Conservation (phyloP, 169 alveolate species). For the Plasmodium vivax region DNA sequence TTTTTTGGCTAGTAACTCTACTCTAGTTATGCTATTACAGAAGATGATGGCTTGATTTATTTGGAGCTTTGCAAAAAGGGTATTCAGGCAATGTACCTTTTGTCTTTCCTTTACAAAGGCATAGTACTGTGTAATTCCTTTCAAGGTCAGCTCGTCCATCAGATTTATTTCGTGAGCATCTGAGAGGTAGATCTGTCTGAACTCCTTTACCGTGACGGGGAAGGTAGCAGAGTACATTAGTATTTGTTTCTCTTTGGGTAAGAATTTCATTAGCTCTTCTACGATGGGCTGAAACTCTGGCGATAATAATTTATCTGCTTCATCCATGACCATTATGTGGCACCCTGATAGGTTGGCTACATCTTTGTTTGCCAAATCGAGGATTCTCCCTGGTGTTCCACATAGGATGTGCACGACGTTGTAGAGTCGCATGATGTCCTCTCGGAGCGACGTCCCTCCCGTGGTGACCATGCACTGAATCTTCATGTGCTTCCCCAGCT, state of each 20-base stretch:
- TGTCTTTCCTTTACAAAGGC: constrained; percentile 98
- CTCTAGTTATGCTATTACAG: constrained; percentile 98
- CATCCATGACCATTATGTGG: constrained; percentile 96
- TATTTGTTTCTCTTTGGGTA: constrained; percentile 94
- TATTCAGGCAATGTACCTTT: constrained; percentile 98
- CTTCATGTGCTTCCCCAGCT: constrained; percentile 96
- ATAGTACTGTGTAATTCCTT: constrained; percentile 99
- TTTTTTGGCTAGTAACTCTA: constrained; percentile 98
- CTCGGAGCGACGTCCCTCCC: constrained; percentile 98
- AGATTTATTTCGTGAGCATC: constrained; percentile 97
- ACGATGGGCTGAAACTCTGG: constrained; percentile 97
- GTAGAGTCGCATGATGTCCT: constrained; percentile 96
- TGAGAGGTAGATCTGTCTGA: constrained; percentile 95
- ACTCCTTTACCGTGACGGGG: constrained; percentile 97
- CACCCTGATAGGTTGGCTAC: constrained; percentile 93
- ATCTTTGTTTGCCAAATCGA: constrained; percentile 96
- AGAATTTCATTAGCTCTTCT: constrained; percentile 94
- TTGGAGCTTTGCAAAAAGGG: constrained; percentile 94
- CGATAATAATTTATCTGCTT: constrained; percentile 98
- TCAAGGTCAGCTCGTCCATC: constrained; percentile 98
- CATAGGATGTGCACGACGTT: constrained; percentile 97
- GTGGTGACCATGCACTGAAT: constrained; percentile 99
- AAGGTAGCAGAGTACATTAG: constrained; percentile 98
- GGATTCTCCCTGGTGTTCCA: constrained; percentile 99
- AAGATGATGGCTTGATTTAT: constrained; percentile 98